Base-by-base conservation (phyloP, 345 rosid species). In the Xanthoceras sorbifolium region DNA sequence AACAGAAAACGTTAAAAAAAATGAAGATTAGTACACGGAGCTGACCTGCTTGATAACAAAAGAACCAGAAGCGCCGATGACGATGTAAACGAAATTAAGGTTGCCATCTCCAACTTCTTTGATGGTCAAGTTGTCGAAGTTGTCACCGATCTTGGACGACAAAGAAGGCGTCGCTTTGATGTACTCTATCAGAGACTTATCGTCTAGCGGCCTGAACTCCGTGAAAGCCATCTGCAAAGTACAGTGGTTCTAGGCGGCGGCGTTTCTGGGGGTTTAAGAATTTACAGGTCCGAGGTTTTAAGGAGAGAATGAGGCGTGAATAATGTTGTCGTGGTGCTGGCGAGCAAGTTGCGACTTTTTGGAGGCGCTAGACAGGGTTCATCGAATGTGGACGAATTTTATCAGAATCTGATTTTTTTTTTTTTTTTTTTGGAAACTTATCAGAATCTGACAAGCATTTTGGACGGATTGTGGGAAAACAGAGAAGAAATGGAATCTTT, bases 31-130 rank as follows among this genome's bases (percentile, higher is more conserved):
- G 46, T 42, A 42, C 10, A 10, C 9, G 46, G 2, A 40, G 46
- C 46, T 40, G 0, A 90, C 98, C 98, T 96, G 97, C 87, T 96
- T 92, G 90, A 91, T 78, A 79, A 96, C 94, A 50, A 96, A 76
- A 26, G 99, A 96, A 11, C 92, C 98, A 72, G 88, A 67, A 31
- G 92, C 64, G 73, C 85, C 87, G 32, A 75, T 66, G 31, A 96
- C 89, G 78, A 96, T 91, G 91, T 82, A 92, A 74, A 93, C 98
- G 81, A 88, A 96, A 75, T 93, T 96, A 77, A 96, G 92, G 68
- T 96, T 96, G 66, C 99, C 99, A 81, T 96, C 99, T 67, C 99
- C 99, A 31, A 96, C 97, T 87, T 96, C 99, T 77, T 86, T 88
- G 69, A 92, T 88, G 65, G 84, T 74, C 85, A 93, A 82, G 76